These are phyloP conservation scores for Microcos paniculata DNA, from an alignment of 345 rosid species.

Conservation along the genomic window DNA sequence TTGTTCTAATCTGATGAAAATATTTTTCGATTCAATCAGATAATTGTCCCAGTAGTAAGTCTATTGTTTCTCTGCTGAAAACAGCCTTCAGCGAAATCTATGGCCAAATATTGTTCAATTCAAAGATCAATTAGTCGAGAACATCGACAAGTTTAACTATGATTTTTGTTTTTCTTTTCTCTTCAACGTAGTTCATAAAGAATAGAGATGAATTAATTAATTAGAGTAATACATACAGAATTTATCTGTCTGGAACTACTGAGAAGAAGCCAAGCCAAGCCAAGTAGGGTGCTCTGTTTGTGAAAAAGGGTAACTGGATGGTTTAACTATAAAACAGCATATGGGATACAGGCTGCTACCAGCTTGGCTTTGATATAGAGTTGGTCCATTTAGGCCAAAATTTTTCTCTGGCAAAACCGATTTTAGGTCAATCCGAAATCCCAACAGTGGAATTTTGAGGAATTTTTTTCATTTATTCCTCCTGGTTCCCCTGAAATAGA, in stretches of 20 bases:
- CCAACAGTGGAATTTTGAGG: not conserved
- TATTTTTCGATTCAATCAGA: not conserved
- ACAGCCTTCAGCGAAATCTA: not conserved
- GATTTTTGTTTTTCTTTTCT: no score
- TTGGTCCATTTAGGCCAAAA: not conserved
- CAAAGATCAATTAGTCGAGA: not conserved
- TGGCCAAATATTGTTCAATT: not conserved
- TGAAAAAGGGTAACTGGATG: not conserved
- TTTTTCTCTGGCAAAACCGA: not conserved
- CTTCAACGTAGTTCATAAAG: not conserved
- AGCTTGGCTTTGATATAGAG: constrained; percentile 8
- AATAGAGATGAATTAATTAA: no score
- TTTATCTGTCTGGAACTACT: not conserved
- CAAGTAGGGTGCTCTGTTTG: not conserved
- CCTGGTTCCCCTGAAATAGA: not conserved
- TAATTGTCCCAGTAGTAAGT: not conserved
- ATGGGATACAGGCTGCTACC: constrained; percentile 21
- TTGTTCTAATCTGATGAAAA: not conserved
- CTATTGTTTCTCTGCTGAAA: not conserved
- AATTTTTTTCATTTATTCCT: not conserved
- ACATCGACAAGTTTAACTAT: not conserved
- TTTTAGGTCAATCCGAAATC: not conserved
- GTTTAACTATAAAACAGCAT: not conserved
- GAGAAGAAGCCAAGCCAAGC: not conserved
- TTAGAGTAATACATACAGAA: not conserved